Evolutionary conservation across 2,329 filamentous ascomycete genomes (phyloP), one percentile per base, ranked within the genome.

Genomic region (Calycina marina): DNA sequence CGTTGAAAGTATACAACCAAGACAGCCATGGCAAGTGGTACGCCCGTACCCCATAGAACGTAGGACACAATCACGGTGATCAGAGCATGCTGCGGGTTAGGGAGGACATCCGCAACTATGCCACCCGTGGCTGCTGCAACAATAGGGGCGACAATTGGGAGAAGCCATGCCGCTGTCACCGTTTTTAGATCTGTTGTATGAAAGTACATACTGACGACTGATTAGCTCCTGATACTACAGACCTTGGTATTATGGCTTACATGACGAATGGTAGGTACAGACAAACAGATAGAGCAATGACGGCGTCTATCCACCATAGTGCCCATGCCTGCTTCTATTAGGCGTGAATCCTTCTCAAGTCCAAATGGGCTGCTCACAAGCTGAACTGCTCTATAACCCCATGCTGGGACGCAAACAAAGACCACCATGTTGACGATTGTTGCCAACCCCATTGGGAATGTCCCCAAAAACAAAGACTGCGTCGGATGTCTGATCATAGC

Each of bases 401-500:
- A 78, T 11, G 54, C 56, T 1, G 63, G 64, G 11, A 64, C 57
- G 48, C 72, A 77, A 24, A 69, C 58, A 13, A 69, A 57, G 9
- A 72, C 59, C 49, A 70, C 68, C 62, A 73, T 71, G 38, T 73
- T 69, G 40, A 79, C 65, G 25, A 80, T 66, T 2, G 72, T 79
- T 0, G 72, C 69, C 38, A 80, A 65, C 0, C 64, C 73, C 69
- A 79, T 78, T 1, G 74, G 73, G 16, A 77, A 63, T 1, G 71
- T 75, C 0, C 68, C 76, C 4, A 82, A 55, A 42, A 81, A 82
- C 9, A 38, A 14, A 1, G 69, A 73, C 45, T 82, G 71, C 1
- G 63, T 65, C 1, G 72, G 72, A 46, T 82, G 70, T 2, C 57
- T 55, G 22, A 81, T 62, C 74, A 82, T 77, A 14, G 65, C 67